Evolutionary conservation across 805 yeast species (phyloP).

Genomic region (Ogataea paraovalis): DNA sequence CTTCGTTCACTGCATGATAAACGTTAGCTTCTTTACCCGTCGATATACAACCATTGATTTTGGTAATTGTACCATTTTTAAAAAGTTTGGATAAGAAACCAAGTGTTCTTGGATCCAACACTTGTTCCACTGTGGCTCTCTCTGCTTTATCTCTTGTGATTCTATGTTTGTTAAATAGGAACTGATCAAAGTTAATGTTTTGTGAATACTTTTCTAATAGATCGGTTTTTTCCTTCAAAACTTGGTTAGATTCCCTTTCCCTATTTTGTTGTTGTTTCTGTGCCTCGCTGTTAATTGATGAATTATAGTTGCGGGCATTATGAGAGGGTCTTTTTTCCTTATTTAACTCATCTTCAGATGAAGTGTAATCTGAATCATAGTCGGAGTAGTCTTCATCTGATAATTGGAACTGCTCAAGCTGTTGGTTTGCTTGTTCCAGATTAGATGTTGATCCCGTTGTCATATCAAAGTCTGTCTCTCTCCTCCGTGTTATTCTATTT

Average conservation of each 20-base stretch:
- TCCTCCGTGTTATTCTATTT: too few species aligned
- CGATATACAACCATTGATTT: slow-evolving; percentile 88
- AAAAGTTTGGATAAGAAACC: slow-evolving; percentile 76
- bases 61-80: slow-evolving; percentile 76
- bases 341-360: slow-evolving; percentile 1
- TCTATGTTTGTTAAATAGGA: slow-evolving; percentile 52
- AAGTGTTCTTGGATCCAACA: slow-evolving; percentile 90
- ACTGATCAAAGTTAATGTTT: slow-evolving; percentile 60
- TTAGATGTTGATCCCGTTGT: background rate
- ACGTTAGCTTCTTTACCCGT: slow-evolving; percentile 99
- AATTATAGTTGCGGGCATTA: background rate
- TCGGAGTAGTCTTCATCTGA: background rate
- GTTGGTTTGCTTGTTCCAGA: background rate
- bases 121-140: slow-evolving; percentile 96
- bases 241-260: slow-evolving; percentile 4
- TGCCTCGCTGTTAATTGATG: background rate
- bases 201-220: slow-evolving; percentile 61
- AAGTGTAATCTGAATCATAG: background rate
- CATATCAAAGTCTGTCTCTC: too few species aligned
- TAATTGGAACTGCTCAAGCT: background rate
- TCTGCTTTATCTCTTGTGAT: slow-evolving; percentile 79
- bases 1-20: slow-evolving; percentile 65
- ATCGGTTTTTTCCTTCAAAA: slow-evolving; percentile 37
- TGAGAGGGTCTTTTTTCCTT: slow-evolving; percentile 1
- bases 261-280: slow-evolving; percentile 1